These are phyloP conservation scores for Dalbergia cochinchinensis DNA, from an alignment of 306 rosid species.

Conservation along the genomic window DNA sequence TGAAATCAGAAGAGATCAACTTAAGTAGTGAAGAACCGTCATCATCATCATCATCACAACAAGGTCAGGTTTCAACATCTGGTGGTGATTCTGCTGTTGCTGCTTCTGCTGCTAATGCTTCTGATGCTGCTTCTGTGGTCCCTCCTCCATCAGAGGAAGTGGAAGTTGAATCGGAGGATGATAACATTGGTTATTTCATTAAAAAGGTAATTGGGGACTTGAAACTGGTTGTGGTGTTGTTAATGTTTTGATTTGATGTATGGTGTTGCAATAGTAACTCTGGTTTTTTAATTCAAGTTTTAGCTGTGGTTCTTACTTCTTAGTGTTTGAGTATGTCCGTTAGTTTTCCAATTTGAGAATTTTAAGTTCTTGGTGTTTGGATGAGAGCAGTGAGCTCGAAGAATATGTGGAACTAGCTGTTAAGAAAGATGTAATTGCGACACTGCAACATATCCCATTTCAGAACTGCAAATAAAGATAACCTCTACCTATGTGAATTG, in stretches of 20 bases:
- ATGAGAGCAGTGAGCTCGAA: slow-evolving; percentile 29
- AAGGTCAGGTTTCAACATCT: slow-evolving; percentile 39
- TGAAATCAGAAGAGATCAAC: slow-evolving; percentile 41
- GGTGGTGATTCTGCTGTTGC: slow-evolving; percentile 31
- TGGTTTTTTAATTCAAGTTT: neutral
- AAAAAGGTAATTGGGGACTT: slow-evolving; percentile 66
- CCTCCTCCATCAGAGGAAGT: slow-evolving; percentile 43
- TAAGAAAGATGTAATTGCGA: slow-evolving; percentile 21
- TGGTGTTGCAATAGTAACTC: slow-evolving; percentile 14
- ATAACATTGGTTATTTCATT: slow-evolving; percentile 79
- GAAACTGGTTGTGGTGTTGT: slow-evolving; percentile 3
- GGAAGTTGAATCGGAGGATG: slow-evolving; percentile 56
- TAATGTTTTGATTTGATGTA: slow-evolving; percentile 21
- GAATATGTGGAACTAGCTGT: slow-evolving; percentile 17
- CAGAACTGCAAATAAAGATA: neutral
- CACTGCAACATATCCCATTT: slow-evolving; percentile 21
- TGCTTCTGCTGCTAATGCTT: neutral
- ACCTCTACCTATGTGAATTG: neutral
- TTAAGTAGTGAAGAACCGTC: slow-evolving; percentile 22
- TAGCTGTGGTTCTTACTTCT: slow-evolving; percentile 9
- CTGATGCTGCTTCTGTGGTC: slow-evolving; percentile 46
- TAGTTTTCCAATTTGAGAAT: slow-evolving; percentile 13
- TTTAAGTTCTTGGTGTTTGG: neutral
- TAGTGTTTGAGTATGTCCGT: neutral
- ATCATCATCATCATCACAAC: neutral